Percentiles rank a stretch among this genome's conserved stretches.
Conservation (phyloP, 2,329 filamentous ascomycete genomes). For the Penicillium griseofulvum region DNA sequence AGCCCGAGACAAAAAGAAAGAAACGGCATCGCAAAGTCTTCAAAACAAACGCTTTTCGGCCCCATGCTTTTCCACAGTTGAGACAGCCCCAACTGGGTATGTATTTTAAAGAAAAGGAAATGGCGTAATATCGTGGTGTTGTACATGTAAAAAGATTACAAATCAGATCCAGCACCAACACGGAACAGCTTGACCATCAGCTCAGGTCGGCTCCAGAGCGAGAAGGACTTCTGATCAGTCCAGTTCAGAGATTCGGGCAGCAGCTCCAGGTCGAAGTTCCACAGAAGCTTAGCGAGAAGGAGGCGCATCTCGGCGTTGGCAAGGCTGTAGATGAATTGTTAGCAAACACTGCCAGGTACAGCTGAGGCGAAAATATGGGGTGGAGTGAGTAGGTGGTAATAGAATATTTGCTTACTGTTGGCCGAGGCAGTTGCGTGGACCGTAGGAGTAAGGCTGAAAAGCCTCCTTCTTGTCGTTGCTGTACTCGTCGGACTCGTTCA, state of each 20-base stretch:
- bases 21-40: neutral
- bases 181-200: conserved; percentile 32
- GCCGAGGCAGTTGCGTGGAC: conserved; percentile 33
- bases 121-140: neutral
- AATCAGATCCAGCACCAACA: neutral
- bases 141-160: neutral
- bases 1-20: neutral
- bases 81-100: neutral
- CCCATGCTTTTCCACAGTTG: neutral
- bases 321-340: conserved; percentile 21
- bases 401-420: conserved; percentile 15
- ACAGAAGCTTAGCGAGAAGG: conserved; percentile 39
- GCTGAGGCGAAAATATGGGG: neutral
- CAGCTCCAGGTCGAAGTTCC: conserved; percentile 40
- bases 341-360: neutral
- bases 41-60: neutral
- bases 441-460: conserved; percentile 32
- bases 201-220: conserved; percentile 38
- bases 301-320: conserved; percentile 41
- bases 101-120: neutral
- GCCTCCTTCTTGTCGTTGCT: conserved; percentile 31
- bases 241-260: conserved; percentile 26
- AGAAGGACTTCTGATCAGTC: conserved; percentile 33
- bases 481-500: conserved; percentile 20
- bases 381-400: neutral